Conservation (phyloP, 2,329 filamentous ascomycete genomes). For the Shiraia sp. region DNA sequence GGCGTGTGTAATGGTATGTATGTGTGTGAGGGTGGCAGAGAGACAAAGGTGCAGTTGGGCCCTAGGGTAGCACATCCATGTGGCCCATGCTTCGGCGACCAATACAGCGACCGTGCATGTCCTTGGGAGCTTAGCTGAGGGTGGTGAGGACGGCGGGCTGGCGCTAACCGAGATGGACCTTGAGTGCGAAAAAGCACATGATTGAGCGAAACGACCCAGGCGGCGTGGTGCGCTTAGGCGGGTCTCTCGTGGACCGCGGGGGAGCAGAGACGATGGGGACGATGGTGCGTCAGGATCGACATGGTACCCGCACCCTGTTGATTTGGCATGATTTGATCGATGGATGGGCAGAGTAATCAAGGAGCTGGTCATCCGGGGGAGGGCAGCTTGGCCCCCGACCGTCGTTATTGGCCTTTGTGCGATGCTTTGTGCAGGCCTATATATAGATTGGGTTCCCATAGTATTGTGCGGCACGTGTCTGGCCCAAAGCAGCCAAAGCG, state of each 20-base stretch:
- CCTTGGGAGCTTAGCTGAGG: conserved; percentile 30
- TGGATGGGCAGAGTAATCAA: conserved; percentile 19
- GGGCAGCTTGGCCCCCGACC: conserved; percentile 31
- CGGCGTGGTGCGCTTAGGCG: conserved; percentile 18
- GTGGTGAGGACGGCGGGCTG: conserved; percentile 23
- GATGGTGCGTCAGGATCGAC: too few relatives aligned
- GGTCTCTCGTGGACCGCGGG: conserved; percentile 10
- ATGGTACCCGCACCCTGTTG: conserved; percentile 23
- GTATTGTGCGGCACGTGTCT: conserved; percentile 42
- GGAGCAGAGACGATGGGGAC: too few relatives aligned
- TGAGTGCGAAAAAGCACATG: conserved; percentile 36
- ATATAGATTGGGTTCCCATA: conserved; percentile 23
- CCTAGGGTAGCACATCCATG: conserved; percentile 15
- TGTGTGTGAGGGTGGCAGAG: conserved; percentile 3
- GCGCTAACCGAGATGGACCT: conserved; percentile 33
- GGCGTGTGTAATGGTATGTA: too few relatives aligned
- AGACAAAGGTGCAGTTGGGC: conserved; percentile 15
- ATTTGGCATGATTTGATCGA: conserved; percentile 15
- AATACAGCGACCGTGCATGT: conserved; percentile 29
- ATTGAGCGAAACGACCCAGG: conserved; percentile 22
- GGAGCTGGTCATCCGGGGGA: conserved; percentile 12
- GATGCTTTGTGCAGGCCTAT: conserved; percentile 27
- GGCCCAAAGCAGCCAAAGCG: conserved; percentile 27
- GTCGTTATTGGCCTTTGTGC: conserved; percentile 15
- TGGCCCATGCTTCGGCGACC: conserved; percentile 35